Evolutionary conservation across 2,329 filamentous ascomycete genomes (phyloP).

Genomic region (Pseudocercospora eumusae): DNA sequence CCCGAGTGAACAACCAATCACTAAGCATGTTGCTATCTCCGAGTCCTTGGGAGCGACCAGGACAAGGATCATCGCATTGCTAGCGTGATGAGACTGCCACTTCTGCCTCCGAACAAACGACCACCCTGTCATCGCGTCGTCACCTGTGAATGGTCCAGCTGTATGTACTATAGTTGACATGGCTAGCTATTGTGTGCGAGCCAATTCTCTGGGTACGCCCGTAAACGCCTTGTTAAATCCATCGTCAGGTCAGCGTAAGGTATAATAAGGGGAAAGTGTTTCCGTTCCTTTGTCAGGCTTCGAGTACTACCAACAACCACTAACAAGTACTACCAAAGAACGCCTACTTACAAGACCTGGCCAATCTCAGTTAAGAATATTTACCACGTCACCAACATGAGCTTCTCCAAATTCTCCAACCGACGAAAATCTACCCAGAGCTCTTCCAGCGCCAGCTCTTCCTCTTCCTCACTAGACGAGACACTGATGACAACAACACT

Average conservation of each 20-base stretch:
- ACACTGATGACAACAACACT: conserved; percentile 32
- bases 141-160: conserved; percentile 1
- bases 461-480: conserved; percentile 29
- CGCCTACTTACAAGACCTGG: not conserved
- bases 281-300: not conserved
- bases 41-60: not conserved
- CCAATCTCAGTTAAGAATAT: not conserved
- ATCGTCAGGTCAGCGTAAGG: conserved; percentile 6
- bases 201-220: too few species aligned
- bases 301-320: not conserved
- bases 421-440: conserved; percentile 30
- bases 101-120: conserved; percentile 5
- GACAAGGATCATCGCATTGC: not conserved
- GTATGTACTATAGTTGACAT: too few species aligned
- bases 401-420: conserved; percentile 32
- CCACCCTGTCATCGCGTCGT: conserved; percentile 2
- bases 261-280: conserved; percentile 1
- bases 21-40: not conserved
- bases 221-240: conserved; percentile 2
- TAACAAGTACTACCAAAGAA: not conserved
- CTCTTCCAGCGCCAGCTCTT: conserved; percentile 30
- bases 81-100: not conserved
- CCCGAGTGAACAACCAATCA: not conserved
- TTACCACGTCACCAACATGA: conserved; percentile 14
- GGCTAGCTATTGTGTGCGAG: too few species aligned